Evolutionary conservation across 2,329 filamentous ascomycete species (phyloP), one percentile per base, ranked within the genome.

Genomic region (Ceratocystis lukuohia): DNA sequence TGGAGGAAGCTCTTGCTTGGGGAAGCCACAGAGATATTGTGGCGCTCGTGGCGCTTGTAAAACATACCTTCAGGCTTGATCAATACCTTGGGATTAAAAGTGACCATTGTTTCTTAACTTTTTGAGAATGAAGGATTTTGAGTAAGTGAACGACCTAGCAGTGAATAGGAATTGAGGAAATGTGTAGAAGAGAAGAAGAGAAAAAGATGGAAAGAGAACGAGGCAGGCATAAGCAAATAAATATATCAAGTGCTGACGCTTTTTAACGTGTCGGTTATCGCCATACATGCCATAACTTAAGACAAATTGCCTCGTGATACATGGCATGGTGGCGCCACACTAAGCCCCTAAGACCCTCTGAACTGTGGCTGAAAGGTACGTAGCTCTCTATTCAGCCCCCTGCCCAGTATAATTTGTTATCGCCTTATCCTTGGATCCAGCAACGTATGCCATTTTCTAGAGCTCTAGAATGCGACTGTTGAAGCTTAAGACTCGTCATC

Each of bases 401-500:
- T 44, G 10, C 12, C 53, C 8, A 53, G 20, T 57, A 22, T 50
- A 50, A 12, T 50, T 50, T 20, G 48, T 22, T 50, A 50, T 50
- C 48, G 8, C 48, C 48, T 50, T 33, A 57, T 57, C 53, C 33
- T 50, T 28, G 48, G 48, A 73, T 73, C 68, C 70, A 71, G 74
- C 74, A 74, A 75, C 74, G 70, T 70, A 70, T 70, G 67, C 62
- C 66, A 65, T 66, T 68, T 68, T 68, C 67, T 50, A 50, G 50
- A 66, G 67, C 61, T 64, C 45, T 37, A 46, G n/a, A 57, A 53
- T 64, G 67, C 67, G 67, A 53, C 61, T 64, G 44, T 30, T 17
- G 17, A 37, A 66, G 61, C 64, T 61, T 53, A 64, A 65, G 64
- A 61, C 64, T 68, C 50, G 65, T 68, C 65, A 67, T 62, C 44